Conservation (phyloP, 352 stramenopile genomes). For the Blastocystis sp. region DNA sequence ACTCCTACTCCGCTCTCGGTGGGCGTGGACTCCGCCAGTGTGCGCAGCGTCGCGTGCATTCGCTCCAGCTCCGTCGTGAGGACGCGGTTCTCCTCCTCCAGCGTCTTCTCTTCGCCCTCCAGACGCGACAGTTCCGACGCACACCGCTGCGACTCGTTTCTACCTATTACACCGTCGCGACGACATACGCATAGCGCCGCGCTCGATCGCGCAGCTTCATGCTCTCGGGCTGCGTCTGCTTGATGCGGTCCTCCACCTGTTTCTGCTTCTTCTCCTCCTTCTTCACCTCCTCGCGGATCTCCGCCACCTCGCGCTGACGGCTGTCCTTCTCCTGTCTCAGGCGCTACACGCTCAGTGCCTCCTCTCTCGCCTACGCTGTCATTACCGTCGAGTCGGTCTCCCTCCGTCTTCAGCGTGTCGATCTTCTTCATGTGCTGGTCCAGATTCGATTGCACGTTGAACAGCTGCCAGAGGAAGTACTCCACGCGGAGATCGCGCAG, state of each 20-base stretch:
- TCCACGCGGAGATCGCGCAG: slow-evolving; percentile 83
- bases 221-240: slow-evolving; percentile 77
- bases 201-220: slow-evolving; percentile 32
- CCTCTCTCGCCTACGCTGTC: neutral
- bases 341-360: slow-evolving; percentile 75
- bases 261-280: slow-evolving; percentile 86
- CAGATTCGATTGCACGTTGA: slow-evolving; percentile 89
- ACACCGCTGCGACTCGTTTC: neutral
- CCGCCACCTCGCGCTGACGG: slow-evolving; percentile 79
- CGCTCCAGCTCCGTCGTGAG: slow-evolving; percentile 77
- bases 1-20: neutral
- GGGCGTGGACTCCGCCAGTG: neutral
- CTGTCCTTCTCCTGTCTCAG: slow-evolving; percentile 79
- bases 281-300: slow-evolving; percentile 79
- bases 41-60: slow-evolving; percentile 55
- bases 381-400: slow-evolving; percentile 71
- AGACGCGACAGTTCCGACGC: slow-evolving; percentile 31
- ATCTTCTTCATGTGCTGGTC: slow-evolving; percentile 83
- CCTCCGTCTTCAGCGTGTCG: slow-evolving; percentile 78
- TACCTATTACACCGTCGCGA: neutral
- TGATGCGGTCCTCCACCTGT: slow-evolving; percentile 86
- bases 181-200: slow-evolving; percentile 18
- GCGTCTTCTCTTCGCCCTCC: slow-evolving; percentile 57
- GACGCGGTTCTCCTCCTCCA: slow-evolving; percentile 77
- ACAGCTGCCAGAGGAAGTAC: slow-evolving; percentile 94